Percentiles rank a stretch among this genome's conserved stretches.
Conservation (phyloP, 495 filamentous ascomycete genomes). For the Daldinia loculata region DNA sequence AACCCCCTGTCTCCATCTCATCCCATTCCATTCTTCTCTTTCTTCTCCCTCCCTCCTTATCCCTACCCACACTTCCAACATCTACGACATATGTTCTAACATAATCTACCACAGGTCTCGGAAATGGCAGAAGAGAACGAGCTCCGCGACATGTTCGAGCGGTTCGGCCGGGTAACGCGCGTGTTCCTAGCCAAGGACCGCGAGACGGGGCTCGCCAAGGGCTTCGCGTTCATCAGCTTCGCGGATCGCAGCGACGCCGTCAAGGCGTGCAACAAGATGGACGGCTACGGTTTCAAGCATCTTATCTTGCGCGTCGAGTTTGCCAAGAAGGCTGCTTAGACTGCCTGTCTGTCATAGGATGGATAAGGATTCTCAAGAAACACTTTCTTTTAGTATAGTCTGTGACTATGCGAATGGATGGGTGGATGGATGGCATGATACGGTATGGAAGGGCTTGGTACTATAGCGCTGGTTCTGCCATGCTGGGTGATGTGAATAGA, state of each 20-base stretch:
- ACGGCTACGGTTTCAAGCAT: slow-evolving; percentile 93
- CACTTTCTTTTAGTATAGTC: too few relatives aligned
- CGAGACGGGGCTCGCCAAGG: slow-evolving; percentile 93
- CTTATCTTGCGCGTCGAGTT: slow-evolving; percentile 92
- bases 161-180: slow-evolving; percentile 93
- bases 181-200: slow-evolving; percentile 98
- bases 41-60: not conserved
- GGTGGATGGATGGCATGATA: not conserved
- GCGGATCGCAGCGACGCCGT: slow-evolving; percentile 87
- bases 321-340: slow-evolving; percentile 76
- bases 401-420: not conserved
- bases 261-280: slow-evolving; percentile 95
- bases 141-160: slow-evolving; percentile 95
- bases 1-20: not conserved
- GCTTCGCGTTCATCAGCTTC: slow-evolving; percentile 98
- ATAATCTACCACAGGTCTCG: slow-evolving; percentile 70
- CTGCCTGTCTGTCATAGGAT: too few relatives aligned
- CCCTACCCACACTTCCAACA: not conserved
- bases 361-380: not conserved
- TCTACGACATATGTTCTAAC: slow-evolving; percentile 13
- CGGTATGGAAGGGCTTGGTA: not conserved
- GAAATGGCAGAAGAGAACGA: slow-evolving; percentile 97
- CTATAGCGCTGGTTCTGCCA: not conserved
- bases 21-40: not conserved
- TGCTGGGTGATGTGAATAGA: not conserved